Evolutionary conservation across 179 eudicot species (phyloP), one percentile per base, ranked within the genome.

Genomic region (Drosera spatulata): DNA sequence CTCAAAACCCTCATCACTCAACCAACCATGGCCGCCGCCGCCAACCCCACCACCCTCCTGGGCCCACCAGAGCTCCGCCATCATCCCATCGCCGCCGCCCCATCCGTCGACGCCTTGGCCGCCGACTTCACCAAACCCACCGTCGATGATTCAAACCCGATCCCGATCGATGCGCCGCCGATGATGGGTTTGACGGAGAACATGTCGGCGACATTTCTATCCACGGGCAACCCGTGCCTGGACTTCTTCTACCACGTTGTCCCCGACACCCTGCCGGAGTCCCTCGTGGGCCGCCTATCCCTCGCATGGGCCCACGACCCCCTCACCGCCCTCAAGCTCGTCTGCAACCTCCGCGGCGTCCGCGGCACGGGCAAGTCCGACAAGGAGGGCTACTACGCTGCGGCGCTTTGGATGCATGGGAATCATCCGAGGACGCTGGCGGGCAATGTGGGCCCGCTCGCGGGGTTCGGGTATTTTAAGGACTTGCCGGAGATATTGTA

Each of bases 321-420:
- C 0, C 37, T 82, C 48, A 78, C 71, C 55, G 68, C 87, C 5
- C 68, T 85, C 13, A 82, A 85, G 50, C 75, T 78, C 5, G 66
- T 85, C 33, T 82, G 85, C 39, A 77, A 85, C 41, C 77, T 80
- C 37, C 60, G 85, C 10, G 85, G 83, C 10, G 84, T 82, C 2
- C 60, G 85, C 0, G 87, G 87, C 10, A 80, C 80, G 2, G 86
- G 85, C 0, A 84, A 81, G 57, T 71, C 86, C 1, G 85, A 85
- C 13, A 78, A 80, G 22, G 70, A 76, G 8, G 79, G 82, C 5
- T 81, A 61, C 45, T 81, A 79, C 12, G 65, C 75, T 2, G 77
- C 83, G 0, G 83, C 83, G 4, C n/a, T 76, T 3, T 85, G 87
- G 87, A 67, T 85, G 0, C 83, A 85, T 42, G 2, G 41, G 0